These are phyloP conservation scores for Aspergillus vadensis DNA, from an alignment of 2,329 filamentous ascomycete species.

Conservation along the genomic window DNA sequence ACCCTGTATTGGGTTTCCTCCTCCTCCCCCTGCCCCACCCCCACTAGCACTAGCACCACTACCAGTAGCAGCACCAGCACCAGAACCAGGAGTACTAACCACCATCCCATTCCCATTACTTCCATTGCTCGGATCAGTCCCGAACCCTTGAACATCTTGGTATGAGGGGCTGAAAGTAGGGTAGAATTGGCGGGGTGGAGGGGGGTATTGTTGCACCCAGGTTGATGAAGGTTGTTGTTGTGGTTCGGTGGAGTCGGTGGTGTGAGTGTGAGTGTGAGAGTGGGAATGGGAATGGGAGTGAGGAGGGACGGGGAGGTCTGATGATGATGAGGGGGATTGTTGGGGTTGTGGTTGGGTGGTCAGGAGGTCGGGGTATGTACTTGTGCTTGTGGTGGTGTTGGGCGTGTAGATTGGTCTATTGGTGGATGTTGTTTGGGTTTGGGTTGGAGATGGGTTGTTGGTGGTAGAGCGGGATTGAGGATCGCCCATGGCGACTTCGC, in stretches of 20 bases:
- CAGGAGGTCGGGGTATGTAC: slow-evolving; percentile 13
- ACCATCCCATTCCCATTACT: slow-evolving; percentile 14
- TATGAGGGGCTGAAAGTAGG: slow-evolving; percentile 9
- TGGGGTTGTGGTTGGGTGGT: slow-evolving; percentile 15
- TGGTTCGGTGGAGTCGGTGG: slow-evolving; percentile 9
- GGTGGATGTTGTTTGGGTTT: slow-evolving; percentile 3
- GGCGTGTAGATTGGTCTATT: slow-evolving; percentile 10
- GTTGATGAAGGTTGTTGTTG: too few relatives aligned
- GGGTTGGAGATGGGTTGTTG: background rate
- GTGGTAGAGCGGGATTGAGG: slow-evolving; percentile 19
- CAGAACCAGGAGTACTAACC: slow-evolving; percentile 1
- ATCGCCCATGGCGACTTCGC: slow-evolving; percentile 46
- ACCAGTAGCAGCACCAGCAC: too few relatives aligned
- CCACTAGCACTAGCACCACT: too few relatives aligned
- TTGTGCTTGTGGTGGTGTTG: too few relatives aligned
- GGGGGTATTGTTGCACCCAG: slow-evolving; percentile 16
- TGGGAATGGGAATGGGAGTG: slow-evolving; percentile 11
- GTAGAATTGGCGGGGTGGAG: slow-evolving; percentile 14
- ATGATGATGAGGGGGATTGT: slow-evolving; percentile 11
- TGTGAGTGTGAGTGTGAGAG: background rate
- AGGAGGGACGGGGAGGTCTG: slow-evolving; percentile 2
- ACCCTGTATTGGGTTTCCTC: slow-evolving; percentile 19
- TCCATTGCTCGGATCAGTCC: slow-evolving; percentile 13
- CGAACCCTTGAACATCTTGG: slow-evolving; percentile 18
- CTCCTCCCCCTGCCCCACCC: too few relatives aligned